Conservation (phyloP, 139 green algal species). For the Chlorella sp. region DNA sequence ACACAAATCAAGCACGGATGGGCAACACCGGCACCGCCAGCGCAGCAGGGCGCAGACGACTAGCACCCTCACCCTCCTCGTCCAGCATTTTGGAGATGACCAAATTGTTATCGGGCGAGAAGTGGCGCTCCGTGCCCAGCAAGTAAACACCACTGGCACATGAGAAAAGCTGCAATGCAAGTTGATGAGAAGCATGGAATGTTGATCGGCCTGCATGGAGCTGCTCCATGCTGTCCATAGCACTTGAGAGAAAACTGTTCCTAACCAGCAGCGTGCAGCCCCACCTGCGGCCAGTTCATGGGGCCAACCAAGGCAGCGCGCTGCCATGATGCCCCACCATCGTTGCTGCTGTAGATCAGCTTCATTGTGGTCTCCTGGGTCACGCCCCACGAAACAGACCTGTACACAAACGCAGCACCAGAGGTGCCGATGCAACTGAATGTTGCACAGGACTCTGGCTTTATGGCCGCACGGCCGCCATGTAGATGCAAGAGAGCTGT, state of each 20-base stretch:
- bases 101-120: constrained; percentile 44
- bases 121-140: constrained; percentile 40
- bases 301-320: constrained; percentile 12
- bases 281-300: constrained; percentile 45
- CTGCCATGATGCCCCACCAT: constrained; percentile 42
- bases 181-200: too few relatives aligned
- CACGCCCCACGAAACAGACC: constrained; percentile 28
- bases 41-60: too few relatives aligned
- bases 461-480: too few relatives aligned
- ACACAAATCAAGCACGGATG: too few relatives aligned
- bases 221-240: too few relatives aligned
- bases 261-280: background rate
- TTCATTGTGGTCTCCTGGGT: constrained; percentile 28
- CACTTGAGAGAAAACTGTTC: too few relatives aligned
- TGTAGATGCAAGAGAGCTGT: too few relatives aligned
- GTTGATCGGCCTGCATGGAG: too few relatives aligned
- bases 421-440: too few relatives aligned
- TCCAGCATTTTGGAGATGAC: constrained; percentile 46
- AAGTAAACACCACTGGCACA: constrained; percentile 40
- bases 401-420: background rate
- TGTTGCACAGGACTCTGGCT: too few relatives aligned
- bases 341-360: constrained; percentile 30
- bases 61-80: background rate
- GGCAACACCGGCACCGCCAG: too few relatives aligned
- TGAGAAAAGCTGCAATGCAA: constrained; percentile 33